A percentile compares a stretch with the other conserved stretches of the same genome.
phyloP scores from a whole-genome alignment of 306 rosid species.

The Lithocarpus polystachyus region DNA sequence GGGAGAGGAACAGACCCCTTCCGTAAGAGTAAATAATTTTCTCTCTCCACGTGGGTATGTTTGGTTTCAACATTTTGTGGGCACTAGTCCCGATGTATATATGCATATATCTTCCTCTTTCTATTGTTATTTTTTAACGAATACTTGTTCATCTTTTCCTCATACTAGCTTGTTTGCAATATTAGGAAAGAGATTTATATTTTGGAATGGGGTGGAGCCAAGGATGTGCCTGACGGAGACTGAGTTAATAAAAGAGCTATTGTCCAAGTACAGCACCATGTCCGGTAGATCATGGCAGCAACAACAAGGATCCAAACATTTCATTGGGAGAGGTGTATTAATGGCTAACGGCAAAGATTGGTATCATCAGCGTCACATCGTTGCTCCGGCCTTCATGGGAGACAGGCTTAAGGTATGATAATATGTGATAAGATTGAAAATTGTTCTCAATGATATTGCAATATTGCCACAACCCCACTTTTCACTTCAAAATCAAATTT shows the following conservation, averaged over 20 bases:
- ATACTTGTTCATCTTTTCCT: no score
- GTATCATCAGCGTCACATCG: slow-evolving; percentile 72
- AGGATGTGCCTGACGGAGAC: slow-evolving; percentile 61
- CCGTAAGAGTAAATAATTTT: no score
- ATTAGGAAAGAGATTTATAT: slow-evolving; percentile 56
- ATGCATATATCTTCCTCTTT: neutral
- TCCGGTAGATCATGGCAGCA: slow-evolving; percentile 72
- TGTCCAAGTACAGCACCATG: slow-evolving; percentile 43
- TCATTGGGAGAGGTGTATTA: slow-evolving; percentile 57
- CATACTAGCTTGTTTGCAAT: neutral
- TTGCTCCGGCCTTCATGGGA: slow-evolving; percentile 62
- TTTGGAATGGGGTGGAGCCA: slow-evolving; percentile 67
- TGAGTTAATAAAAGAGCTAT: slow-evolving; percentile 53
- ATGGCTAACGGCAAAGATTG: slow-evolving; percentile 71
- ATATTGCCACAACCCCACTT: neutral
- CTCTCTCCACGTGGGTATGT: no score
- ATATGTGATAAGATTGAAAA: slow-evolving; percentile 1
- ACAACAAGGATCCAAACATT: slow-evolving; percentile 55
- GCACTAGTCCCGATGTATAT: no score
- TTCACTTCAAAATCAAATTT: neutral
- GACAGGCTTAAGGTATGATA: slow-evolving; percentile 59
- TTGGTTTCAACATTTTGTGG: no score
- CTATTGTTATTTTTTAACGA: no score
- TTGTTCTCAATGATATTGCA: neutral
- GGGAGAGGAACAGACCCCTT: no score